Base-by-base conservation (phyloP, 2,329 filamentous ascomycete species). In the Gliomastix tumulicola region DNA sequence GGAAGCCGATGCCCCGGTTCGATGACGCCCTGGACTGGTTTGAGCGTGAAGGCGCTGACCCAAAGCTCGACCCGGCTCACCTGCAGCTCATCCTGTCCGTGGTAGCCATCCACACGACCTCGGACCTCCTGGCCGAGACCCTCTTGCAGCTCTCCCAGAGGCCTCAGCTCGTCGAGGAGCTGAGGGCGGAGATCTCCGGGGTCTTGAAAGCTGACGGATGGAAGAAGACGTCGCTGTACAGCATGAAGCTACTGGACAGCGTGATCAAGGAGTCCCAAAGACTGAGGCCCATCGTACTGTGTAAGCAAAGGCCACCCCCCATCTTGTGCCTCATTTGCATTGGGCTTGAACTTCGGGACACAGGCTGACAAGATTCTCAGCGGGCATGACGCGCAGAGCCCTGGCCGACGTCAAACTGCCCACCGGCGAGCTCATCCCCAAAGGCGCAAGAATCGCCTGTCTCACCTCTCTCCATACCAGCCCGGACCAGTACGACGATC, bases 51-150 rank as follows among this genome's bases (percentile, higher is more conserved):
- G 62, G 66, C 71, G 36, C 71, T 69, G 3, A 65, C 69, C 13
- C 71, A 74, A 23, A 71, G 75, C 51, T 76, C 71, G 3, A 72
- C 71, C 0, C 60, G 41, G 57, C 63, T 2, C 55, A 66, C 41
- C 44, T 68, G 20, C 63, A 68, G 43, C 55, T 70, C n/a, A 55
- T 68, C 22, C 44, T 69, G 9, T 58, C 61, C 13, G 60, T 65
- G 6, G 63, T 65, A 3, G 60, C 64, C 7, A 67, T 69, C 17
- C 65, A 69, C 39, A 65, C 64, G 3, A 68, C 65, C 1, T 12
- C 63, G 13, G 46, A 49, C 30, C 34, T 47, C 20, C 35, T 44
- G 12, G 35, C 30, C 6, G 38, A 43, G 23, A 38, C 41, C 13
- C 19, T 49, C 9, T 21, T 41, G 2, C 18, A 38, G 7, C 45